Percentiles rank a stretch among this genome's conserved stretches.
These are phyloP conservation scores for Paramecium octaurelia DNA, from an alignment of 73 alveolate genomes.

Conservation along the genomic window DNA sequence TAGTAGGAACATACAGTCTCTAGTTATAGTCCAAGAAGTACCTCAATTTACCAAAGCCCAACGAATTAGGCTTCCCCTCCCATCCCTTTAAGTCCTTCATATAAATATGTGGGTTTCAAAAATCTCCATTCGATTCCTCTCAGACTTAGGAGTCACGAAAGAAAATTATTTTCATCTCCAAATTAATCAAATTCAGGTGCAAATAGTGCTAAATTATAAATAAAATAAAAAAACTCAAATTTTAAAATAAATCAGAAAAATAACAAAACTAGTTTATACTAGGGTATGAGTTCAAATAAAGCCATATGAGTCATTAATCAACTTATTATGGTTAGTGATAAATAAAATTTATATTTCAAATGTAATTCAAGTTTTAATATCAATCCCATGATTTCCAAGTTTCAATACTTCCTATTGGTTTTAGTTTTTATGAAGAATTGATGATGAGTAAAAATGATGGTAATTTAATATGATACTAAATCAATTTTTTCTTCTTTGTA, in stretches of 20 bases:
- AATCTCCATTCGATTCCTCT: background rate
- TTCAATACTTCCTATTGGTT: background rate
- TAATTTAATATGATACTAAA: background rate
- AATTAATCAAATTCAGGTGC: background rate
- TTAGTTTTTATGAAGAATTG: background rate
- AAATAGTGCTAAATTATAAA: background rate
- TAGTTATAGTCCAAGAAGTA: constrained; percentile 3
- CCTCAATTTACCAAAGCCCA: background rate
- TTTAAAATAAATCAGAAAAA: background rate
- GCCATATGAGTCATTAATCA: background rate
- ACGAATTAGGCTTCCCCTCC: background rate
- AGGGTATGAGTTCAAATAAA: background rate
- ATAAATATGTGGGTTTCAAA: background rate
- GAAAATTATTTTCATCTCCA: background rate
- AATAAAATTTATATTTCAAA: background rate
- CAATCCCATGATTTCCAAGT: background rate
- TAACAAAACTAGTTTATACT: background rate
- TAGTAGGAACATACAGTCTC: background rate
- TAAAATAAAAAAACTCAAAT: background rate
- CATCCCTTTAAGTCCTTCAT: background rate
- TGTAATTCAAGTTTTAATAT: background rate
- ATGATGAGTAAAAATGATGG: background rate
- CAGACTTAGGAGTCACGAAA: background rate
- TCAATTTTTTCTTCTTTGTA: background rate
- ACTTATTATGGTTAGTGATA: background rate